A percentile compares a stretch with the other conserved stretches of the same genome.
phyloP scores from a whole-genome alignment of 2,329 filamentous ascomycete species.

The Fusarium kyushuense region DNA sequence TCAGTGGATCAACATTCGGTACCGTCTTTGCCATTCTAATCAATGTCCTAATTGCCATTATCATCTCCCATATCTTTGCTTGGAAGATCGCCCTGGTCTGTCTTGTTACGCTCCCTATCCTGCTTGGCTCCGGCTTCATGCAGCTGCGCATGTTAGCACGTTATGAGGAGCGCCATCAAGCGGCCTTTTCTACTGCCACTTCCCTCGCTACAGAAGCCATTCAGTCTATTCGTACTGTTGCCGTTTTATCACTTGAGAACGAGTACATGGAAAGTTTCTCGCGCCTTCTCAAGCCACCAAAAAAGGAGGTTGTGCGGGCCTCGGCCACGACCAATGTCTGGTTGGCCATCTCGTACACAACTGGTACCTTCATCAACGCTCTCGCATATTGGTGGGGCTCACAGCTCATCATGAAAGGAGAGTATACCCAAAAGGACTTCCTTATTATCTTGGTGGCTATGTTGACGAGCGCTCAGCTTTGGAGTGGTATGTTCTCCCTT shows the following conservation, averaged over 20 bases:
- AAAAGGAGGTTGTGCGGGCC: slow-evolving; percentile 65
- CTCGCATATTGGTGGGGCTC: slow-evolving; percentile 85
- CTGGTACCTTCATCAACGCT: slow-evolving; percentile 76
- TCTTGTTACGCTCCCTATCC: slow-evolving; percentile 73
- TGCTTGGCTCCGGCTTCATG: slow-evolving; percentile 76
- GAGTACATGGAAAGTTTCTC: slow-evolving; percentile 66
- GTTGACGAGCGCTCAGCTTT: slow-evolving; percentile 77
- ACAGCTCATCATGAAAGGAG: slow-evolving; percentile 73
- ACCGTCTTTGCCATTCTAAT: slow-evolving; percentile 74
- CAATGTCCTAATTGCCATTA: slow-evolving; percentile 74
- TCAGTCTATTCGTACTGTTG: slow-evolving; percentile 34
- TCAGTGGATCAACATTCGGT: slow-evolving; percentile 77
- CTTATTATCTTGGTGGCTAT: slow-evolving; percentile 79
- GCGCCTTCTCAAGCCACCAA: slow-evolving; percentile 61
- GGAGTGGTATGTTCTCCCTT: slow-evolving; percentile 79
- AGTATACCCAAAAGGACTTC: slow-evolving; percentile 74
- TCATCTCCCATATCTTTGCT: slow-evolving; percentile 76
- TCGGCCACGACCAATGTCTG: slow-evolving; percentile 67
- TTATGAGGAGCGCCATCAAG: slow-evolving; percentile 72
- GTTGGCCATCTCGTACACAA: slow-evolving; percentile 69
- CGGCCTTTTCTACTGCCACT: slow-evolving; percentile 64
- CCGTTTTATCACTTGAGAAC: slow-evolving; percentile 62
- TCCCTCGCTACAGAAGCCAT: slow-evolving; percentile 39
- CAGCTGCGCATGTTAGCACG: slow-evolving; percentile 71
- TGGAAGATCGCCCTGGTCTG: slow-evolving; percentile 83